Evolutionary conservation across 78 protist species (phyloP), one percentile per base, ranked within the genome.

Genomic region (Cyanophora paradoxa): DNA sequence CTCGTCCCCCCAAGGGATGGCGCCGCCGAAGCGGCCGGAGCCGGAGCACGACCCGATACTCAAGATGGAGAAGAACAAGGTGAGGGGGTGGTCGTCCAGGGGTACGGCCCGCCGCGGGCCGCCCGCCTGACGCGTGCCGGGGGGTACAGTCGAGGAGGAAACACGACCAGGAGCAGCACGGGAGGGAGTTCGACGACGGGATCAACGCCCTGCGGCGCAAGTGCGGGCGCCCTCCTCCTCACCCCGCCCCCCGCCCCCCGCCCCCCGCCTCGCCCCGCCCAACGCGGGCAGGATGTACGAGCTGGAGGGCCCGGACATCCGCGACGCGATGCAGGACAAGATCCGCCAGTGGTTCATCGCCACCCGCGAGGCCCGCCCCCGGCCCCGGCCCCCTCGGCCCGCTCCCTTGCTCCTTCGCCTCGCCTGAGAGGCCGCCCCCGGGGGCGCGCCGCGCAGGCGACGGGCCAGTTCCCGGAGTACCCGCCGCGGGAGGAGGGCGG

Each of bases 401-500:
- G 10, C 6, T 13, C 22, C 10, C 10, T 10, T 6, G 48, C 48
- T 13, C 10, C 10, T 13, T 10, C 10, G 48, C 48, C 6, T 42
- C 48, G 48, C 6, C 22, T 6, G 48, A 10, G 10, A 10, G 48
- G 10, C 10, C 6, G 10, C 22, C 6, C 10, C 48, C 10, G 48
- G 10, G 48, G 19, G 8, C 26, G 2, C 65, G n/a, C n/a, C 17
- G 68, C 28, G 34, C 26, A 69, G 39, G 64, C 40, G n/a, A 33
- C 36, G 36, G 82, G 70, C 65, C 13, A 28, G 37, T 64, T 59
- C 63, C 78, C 73, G 26, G 67, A 66, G 28, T 77, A 76, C 58
- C 88, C 88, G 0, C 52, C 81, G 19, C 79, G 37, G 37, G 82
- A 72, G 63, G 82, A 67, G 5, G 88, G 78, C n/a, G 85, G 85